A percentile compares a stretch with the other conserved stretches of the same genome.
Evolutionary conservation across 106 monocot species (phyloP).

Genomic region (Iris macrosiphon): DNA sequence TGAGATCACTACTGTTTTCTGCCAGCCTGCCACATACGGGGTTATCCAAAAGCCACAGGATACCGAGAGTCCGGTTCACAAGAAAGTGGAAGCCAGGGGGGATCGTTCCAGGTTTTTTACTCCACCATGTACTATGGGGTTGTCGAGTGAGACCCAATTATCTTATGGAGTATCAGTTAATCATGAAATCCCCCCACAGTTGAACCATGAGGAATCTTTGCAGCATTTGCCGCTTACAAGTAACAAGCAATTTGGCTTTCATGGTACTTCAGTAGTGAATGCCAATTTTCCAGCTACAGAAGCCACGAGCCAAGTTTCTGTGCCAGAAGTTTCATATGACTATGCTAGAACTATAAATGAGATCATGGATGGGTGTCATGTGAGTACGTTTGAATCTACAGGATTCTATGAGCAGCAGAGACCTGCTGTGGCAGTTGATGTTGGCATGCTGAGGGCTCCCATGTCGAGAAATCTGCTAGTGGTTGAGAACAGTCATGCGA

Average conservation of each 20-base stretch:
- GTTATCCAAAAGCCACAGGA: conserved; percentile 12
- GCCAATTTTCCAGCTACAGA: conserved; percentile 15
- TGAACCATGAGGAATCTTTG: conserved; percentile 12
- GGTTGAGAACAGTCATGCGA: conserved; percentile 10
- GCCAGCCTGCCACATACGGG: conserved; percentile 3
- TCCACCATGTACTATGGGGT: conserved; percentile 7
- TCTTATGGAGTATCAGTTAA: conserved; percentile 23
- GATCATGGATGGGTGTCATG: conserved; percentile 22
- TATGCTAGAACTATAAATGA: conserved; percentile 31
- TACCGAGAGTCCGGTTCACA: neutral
- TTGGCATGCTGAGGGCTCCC: conserved; percentile 1
- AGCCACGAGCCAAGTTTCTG: conserved; percentile 10
- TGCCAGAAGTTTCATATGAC: conserved; percentile 8
- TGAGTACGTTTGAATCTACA: conserved; percentile 18
- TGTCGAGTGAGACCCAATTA: conserved; percentile 18
- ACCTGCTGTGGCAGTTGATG: no score
- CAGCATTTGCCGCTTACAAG: conserved; percentile 7
- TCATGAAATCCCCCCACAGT: conserved; percentile 13
- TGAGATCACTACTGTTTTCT: conserved; percentile 2
- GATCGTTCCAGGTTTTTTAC: neutral
- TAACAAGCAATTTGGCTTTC: conserved; percentile 8
- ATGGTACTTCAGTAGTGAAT: conserved; percentile 15
- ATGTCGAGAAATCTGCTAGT: neutral
- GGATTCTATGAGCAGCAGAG: neutral
- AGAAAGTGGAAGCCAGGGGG: neutral